Evolutionary conservation across 108 stramenopile genomes (phyloP).

Genomic region (Bacterosira constricta): DNA sequence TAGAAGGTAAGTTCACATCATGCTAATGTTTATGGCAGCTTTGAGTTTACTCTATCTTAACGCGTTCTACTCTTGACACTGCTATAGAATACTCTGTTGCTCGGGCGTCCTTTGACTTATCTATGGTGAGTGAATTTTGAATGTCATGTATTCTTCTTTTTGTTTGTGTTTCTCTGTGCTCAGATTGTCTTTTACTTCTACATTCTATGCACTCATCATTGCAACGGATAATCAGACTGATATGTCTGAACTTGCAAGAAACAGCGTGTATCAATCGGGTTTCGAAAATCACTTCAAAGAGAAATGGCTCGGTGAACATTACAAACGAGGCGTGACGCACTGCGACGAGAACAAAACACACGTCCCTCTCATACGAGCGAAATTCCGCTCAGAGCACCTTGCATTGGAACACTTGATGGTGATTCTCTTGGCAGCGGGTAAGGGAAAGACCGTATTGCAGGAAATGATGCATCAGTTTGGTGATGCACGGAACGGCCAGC

Average conservation of each 20-base stretch:
- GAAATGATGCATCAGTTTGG: conserved; percentile 91
- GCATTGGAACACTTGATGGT: conserved; percentile 88
- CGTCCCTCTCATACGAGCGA: conserved; percentile 87
- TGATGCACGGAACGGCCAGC: conserved; percentile 81
- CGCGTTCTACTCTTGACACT: too few species aligned
- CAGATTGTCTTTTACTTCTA: too few species aligned
- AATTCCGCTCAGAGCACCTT: conserved; percentile 89
- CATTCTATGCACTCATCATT: too few species aligned
- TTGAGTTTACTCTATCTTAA: neutral
- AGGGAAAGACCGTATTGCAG: conserved; percentile 74
- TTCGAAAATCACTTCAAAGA: conserved; percentile 94
- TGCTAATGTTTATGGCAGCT: neutral
- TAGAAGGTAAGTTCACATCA: conserved; percentile 58
- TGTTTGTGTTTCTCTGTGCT: too few species aligned
- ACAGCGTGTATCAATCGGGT: conserved; percentile 94
- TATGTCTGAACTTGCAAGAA: conserved; percentile 97
- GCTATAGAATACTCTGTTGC: conserved; percentile 94
- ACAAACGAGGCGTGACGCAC: conserved; percentile 77
- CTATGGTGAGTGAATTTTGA: too few species aligned
- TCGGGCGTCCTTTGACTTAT: conserved; percentile 94
- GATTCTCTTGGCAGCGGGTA: conserved; percentile 77
- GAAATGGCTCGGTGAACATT: conserved; percentile 95
- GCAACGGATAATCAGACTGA: too few species aligned
- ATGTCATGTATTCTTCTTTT: too few species aligned
- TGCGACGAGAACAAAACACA: conserved; percentile 90